Evolutionary conservation across 2,329 filamentous ascomycete species (phyloP).

Genomic region (Arthrinium puccinioides): DNA sequence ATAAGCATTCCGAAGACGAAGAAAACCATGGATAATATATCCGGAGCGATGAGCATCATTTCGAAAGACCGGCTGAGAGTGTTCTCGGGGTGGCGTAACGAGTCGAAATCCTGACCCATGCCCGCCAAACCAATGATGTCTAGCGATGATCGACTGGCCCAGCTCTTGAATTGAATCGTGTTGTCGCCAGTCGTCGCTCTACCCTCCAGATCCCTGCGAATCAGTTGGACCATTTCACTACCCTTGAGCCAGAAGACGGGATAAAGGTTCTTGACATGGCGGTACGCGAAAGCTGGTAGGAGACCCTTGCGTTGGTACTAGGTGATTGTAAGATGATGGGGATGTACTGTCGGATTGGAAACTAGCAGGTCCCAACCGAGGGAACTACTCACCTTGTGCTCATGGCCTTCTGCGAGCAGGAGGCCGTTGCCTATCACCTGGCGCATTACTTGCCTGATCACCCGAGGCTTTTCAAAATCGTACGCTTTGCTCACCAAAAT

Average conservation of each 20-base stretch:
- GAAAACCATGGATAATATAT: constrained; percentile 36
- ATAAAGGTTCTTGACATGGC: constrained; percentile 78
- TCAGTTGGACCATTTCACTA: no score
- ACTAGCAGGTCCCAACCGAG: no score
- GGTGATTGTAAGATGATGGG: no score
- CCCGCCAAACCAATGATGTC: constrained; percentile 71
- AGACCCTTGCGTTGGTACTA: no score
- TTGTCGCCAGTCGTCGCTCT: no score
- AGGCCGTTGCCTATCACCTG: constrained; percentile 64
- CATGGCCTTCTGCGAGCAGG: constrained; percentile 80
- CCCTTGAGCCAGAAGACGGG: neutral
- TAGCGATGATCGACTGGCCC: constrained; percentile 54
- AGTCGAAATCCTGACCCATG: constrained; percentile 62
- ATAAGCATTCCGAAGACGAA: constrained; percentile 36
- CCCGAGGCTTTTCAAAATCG: constrained; percentile 57
- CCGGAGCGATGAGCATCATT: constrained; percentile 39
- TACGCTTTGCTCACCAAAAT: constrained; percentile 63
- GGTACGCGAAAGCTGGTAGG: constrained; percentile 74
- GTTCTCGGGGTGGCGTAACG: constrained; percentile 53
- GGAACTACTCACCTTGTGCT: constrained; percentile 38
- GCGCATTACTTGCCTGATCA: constrained; percentile 47
- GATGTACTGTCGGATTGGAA: no score
- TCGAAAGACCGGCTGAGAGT: constrained; percentile 52
- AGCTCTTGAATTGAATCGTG: constrained; percentile 8
- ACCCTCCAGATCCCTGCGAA: no score